Conservation (phyloP, 108 stramenopile genomes). For the Cyclotella distinguenda region DNA sequence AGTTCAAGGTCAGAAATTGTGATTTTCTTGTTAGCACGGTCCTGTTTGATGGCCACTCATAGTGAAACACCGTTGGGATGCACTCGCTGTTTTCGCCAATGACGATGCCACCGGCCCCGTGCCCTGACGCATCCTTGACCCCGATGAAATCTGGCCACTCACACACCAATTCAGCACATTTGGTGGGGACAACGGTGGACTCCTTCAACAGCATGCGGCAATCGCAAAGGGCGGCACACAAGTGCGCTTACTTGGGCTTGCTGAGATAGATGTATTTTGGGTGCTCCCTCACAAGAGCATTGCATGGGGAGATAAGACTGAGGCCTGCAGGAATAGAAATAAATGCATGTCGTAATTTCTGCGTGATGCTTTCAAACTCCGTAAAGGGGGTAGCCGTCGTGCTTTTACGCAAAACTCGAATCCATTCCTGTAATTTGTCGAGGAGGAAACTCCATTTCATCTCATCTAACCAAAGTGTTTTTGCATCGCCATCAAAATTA, state of each 20-base stretch:
- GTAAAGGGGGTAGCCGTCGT: too few relatives aligned
- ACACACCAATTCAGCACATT: background rate
- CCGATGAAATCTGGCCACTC: background rate
- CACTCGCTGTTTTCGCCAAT: background rate
- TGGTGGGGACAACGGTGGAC: background rate
- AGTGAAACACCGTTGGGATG: background rate
- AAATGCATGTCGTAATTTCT: too few relatives aligned
- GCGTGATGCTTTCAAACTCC: too few relatives aligned
- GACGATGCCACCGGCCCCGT: background rate
- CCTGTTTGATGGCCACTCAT: slow-evolving; percentile 1
- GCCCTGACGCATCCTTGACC: background rate
- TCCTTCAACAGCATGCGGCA: background rate
- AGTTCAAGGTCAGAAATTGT: slow-evolving; percentile 44
- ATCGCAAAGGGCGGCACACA: background rate
- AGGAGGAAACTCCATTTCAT: background rate
- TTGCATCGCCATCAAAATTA: slow-evolving; percentile 13
- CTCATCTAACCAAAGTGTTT: slow-evolving; percentile 17
- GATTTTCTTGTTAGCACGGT: slow-evolving; percentile 23
- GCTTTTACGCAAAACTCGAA: too few relatives aligned
- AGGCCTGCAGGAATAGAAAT: background rate
- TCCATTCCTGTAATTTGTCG: background rate
- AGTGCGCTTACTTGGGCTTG: background rate
- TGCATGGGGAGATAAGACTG: background rate
- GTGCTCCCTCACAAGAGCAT: background rate
- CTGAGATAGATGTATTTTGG: background rate